Percentiles rank a stretch among this genome's conserved stretches.
phyloP scores from a whole-genome alignment of 805 yeast species.

The Pichia cephalocereana region DNA sequence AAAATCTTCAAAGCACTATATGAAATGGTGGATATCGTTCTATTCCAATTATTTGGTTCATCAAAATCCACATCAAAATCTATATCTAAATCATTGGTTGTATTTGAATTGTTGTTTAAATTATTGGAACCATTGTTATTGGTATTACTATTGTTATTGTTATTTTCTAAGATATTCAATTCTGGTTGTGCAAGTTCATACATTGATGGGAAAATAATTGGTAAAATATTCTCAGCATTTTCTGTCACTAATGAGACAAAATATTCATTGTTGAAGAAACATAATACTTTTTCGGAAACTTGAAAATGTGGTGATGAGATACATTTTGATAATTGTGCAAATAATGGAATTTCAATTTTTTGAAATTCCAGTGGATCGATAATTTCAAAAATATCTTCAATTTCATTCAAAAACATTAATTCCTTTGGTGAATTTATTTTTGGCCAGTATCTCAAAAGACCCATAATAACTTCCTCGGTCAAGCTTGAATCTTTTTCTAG shows the following conservation, averaged over 20 bases:
- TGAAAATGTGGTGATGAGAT: slow-evolving; percentile 94
- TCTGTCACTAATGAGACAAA: slow-evolving; percentile 86
- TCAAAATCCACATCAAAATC: slow-evolving; percentile 28
- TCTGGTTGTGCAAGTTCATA: slow-evolving; percentile 62
- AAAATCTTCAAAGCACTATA: slow-evolving; percentile 85
- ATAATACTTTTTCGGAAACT: slow-evolving; percentile 89
- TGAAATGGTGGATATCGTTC: slow-evolving; percentile 85
- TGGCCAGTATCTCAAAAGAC: slow-evolving; percentile 92
- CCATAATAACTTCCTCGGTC: slow-evolving; percentile 96
- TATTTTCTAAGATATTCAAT: slow-evolving; percentile 23
- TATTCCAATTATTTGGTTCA: slow-evolving; percentile 71
- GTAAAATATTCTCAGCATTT: slow-evolving; percentile 84
- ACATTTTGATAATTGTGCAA: slow-evolving; percentile 90
- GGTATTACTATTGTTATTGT: slow-evolving; percentile 15
- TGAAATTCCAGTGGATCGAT: slow-evolving; percentile 90
- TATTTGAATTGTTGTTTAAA: slow-evolving; percentile 2
- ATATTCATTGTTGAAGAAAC: slow-evolving; percentile 92
- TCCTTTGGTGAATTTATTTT: slow-evolving; percentile 92
- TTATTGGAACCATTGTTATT: slow-evolving; percentile 14
- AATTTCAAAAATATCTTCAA: slow-evolving; percentile 94
- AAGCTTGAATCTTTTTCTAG: slow-evolving; percentile 86
- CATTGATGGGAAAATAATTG: slow-evolving; percentile 82
- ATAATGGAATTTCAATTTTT: slow-evolving; percentile 85
- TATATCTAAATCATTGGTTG: background rate
- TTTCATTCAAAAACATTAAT: slow-evolving; percentile 89